A percentile compares a stretch with the other conserved stretches of the same genome.
Conservation (phyloP, 768 basidiomycete species). For the Podaxis mareebaensis region DNA sequence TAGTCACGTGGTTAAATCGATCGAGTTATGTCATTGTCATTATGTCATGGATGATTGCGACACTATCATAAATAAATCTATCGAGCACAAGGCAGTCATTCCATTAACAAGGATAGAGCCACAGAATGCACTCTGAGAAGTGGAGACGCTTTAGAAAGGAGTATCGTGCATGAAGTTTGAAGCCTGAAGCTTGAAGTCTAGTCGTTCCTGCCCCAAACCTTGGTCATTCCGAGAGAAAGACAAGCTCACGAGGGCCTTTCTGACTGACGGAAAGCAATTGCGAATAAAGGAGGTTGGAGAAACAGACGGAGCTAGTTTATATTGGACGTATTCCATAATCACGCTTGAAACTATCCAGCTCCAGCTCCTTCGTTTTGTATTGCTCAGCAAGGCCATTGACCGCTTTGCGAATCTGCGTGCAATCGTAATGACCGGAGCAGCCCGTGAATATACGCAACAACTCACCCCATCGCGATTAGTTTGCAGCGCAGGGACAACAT, state of each 20-base stretch:
- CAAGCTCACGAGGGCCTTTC: background rate
- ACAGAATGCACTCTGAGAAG: too few relatives aligned
- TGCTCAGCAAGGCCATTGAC: constrained; percentile 77
- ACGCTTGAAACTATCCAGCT: constrained; percentile 76
- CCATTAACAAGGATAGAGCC: too few relatives aligned
- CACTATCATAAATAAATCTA: background rate
- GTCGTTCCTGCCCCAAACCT: background rate
- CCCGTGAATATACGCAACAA: background rate
- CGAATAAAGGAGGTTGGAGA: background rate
- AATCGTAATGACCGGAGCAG: constrained; percentile 19
- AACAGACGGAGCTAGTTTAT: constrained; percentile 34
- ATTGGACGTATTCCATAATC: constrained; percentile 76
- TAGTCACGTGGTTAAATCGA: background rate
- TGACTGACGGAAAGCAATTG: background rate
- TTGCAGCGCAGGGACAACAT: constrained; percentile 87
- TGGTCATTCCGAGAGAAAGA: background rate
- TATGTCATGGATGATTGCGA: background rate
- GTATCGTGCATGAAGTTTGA: too few relatives aligned
- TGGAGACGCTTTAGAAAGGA: too few relatives aligned
- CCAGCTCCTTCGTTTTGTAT: constrained; percentile 86
- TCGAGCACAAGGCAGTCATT: background rate
- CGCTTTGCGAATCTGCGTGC: constrained; percentile 75
- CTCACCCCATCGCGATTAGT: constrained; percentile 85
- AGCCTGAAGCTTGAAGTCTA: too few relatives aligned
- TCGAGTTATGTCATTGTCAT: background rate